Conservation (phyloP, 73 alveolate species). For the Paramecium octaurelia region DNA sequence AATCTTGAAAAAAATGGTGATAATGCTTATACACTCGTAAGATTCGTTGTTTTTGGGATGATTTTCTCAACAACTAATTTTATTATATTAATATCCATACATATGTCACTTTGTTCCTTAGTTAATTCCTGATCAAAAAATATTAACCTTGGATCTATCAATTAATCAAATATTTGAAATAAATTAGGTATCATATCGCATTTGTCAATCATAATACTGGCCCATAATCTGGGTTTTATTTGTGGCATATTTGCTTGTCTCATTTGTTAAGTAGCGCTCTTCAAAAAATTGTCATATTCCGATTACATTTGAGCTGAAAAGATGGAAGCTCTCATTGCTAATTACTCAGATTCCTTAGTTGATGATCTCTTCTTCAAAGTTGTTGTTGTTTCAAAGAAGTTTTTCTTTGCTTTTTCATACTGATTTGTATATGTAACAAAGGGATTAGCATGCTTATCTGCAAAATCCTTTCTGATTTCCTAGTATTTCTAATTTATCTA, state of each 20-base stretch:
- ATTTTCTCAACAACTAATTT: background rate
- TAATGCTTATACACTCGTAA: background rate
- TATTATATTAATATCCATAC: background rate
- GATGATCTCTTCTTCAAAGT: background rate
- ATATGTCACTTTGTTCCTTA: conserved; percentile 3
- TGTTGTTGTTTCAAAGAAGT: background rate
- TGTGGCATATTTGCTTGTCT: conserved; percentile 34
- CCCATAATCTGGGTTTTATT: conserved; percentile 53
- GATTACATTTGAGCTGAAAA: background rate
- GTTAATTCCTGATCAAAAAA: conserved; percentile 49
- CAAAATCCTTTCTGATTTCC: conserved; percentile 10
- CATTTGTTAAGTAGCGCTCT: conserved; percentile 35
- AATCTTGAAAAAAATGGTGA: background rate
- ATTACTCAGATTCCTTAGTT: background rate
- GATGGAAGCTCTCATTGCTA: background rate
- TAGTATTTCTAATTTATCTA: background rate
- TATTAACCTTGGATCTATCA: conserved; percentile 58
- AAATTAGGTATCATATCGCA: conserved; percentile 2
- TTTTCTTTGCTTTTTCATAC: background rate
- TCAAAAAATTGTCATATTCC: background rate
- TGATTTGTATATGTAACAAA: background rate
- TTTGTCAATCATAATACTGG: background rate
- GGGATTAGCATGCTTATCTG: background rate
- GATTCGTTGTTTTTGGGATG: background rate
- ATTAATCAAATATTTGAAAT: background rate